Percentiles rank a stretch among this genome's conserved stretches.
Evolutionary conservation across 495 filamentous ascomycete species (phyloP).

Genomic region (Penicillium coffeae): DNA sequence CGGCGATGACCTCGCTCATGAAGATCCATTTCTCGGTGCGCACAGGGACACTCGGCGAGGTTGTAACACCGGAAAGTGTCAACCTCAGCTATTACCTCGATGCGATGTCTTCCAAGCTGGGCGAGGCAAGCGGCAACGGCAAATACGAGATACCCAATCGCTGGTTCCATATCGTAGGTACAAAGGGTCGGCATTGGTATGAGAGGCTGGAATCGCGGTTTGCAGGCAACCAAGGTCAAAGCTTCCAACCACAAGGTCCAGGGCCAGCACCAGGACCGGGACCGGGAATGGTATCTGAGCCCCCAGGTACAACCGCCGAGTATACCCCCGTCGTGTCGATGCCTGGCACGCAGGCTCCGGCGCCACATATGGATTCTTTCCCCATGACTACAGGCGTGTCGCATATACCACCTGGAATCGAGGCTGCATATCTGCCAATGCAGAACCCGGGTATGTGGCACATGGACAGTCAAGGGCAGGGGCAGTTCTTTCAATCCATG

Average conservation of each 20-base stretch:
- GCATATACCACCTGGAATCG: slow-evolving; percentile 15
- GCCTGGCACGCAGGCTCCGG: slow-evolving; percentile 7
- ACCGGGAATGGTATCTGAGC: slow-evolving; percentile 3
- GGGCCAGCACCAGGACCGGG: not conserved
- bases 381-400: slow-evolving; percentile 11
- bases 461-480: slow-evolving; percentile 20
- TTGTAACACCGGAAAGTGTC: slow-evolving; percentile 38
- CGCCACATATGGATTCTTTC: slow-evolving; percentile 16
- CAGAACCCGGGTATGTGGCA: slow-evolving; percentile 19
- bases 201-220: slow-evolving; percentile 30
- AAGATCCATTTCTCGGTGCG: slow-evolving; percentile 49
- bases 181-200: slow-evolving; percentile 36
- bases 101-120: slow-evolving; percentile 31
- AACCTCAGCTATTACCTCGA: slow-evolving; percentile 46
- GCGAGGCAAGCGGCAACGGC: slow-evolving; percentile 34
- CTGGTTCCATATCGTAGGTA: slow-evolving; percentile 35
- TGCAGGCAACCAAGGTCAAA: not conserved
- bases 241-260: not conserved
- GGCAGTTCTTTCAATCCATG: slow-evolving; percentile 17
- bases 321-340: slow-evolving; percentile 6
- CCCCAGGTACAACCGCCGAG: slow-evolving; percentile 8
- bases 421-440: slow-evolving; percentile 21
- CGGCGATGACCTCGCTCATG: slow-evolving; percentile 43
- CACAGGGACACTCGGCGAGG: slow-evolving; percentile 38
- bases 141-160: slow-evolving; percentile 38